phyloP scores from a whole-genome alignment of 2,329 filamentous ascomycete genomes.

The Exophiala xenobiotica region DNA sequence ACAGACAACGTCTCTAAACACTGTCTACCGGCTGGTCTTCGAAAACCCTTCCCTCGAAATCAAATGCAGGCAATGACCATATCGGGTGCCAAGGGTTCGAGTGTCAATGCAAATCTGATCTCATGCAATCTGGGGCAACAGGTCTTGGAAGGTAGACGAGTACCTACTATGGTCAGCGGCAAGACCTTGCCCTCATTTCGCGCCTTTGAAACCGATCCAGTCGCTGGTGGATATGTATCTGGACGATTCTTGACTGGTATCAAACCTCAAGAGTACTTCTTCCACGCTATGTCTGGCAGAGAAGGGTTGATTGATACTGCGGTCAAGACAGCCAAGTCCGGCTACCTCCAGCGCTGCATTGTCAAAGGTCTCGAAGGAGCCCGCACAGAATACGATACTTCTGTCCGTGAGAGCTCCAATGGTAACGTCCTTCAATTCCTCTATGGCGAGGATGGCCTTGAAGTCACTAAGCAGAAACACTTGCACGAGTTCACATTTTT shows the following conservation, averaged over 20 bases:
- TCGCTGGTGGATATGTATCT: constrained; percentile 89
- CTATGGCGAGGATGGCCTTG: constrained; percentile 93
- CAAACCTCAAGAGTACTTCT: constrained; percentile 95
- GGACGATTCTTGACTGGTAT: constrained; percentile 98
- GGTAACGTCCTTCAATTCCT: constrained; percentile 92
- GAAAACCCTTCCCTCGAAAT: constrained; percentile 92
- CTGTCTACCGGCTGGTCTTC: constrained; percentile 77
- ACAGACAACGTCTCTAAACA: constrained; percentile 75
- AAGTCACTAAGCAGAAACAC: constrained; percentile 92
- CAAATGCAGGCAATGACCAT: constrained; percentile 99
- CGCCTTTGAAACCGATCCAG: constrained; percentile 82
- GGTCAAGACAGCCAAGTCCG: constrained; percentile 95
- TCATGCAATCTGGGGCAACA: constrained; percentile 97
- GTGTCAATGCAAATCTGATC: constrained; percentile 95
- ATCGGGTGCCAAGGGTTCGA: constrained; percentile 88
- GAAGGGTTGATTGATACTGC: constrained; percentile 98
- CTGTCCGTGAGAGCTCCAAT: constrained; percentile 82
- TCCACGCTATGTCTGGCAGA: constrained; percentile 98
- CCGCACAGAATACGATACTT: constrained; percentile 87
- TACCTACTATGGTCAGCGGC: constrained; percentile 95
- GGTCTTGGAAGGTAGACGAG: constrained; percentile 88
- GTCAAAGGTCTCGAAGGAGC: constrained; percentile 99
- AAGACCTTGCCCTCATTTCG: constrained; percentile 94
- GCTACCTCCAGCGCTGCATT: constrained; percentile 92
- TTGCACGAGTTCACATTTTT: constrained; percentile 87